Base-by-base conservation (phyloP, 1,139 yeast genomes). In the Eremothecium sinecaudum region DNA sequence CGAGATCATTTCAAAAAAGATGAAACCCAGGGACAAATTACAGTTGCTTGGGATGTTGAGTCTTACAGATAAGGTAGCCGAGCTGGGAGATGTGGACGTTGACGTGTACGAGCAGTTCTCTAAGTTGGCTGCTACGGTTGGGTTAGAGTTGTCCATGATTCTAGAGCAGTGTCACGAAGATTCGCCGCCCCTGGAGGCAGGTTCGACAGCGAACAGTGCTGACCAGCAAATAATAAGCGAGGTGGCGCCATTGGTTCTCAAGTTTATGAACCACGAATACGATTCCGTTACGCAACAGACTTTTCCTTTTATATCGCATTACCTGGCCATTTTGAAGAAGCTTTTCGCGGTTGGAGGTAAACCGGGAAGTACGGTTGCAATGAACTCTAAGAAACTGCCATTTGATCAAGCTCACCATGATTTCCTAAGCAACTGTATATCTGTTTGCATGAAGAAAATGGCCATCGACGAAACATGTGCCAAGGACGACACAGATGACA, bases 271-370 rank as follows among this genome's bases (percentile, higher is more conserved):
- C 48, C 51, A 54, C 30, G 94, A 81, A 43, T 87, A 79, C 52
- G 97, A 90, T 55, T 96, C 92, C 43, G 80, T 90, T 9, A 75
- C 94, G 1, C 69, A 71, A 33, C 93, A 82, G 53, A 80, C 84
- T 2, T 80, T 87, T 51, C 79, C 92, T 5, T 81, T 84, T 48
- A 64, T 90, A 34, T 75, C 81, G 32, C 81, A 75, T 37, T 86
- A 79, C 51, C 63, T 90, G 40, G 63, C 81, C 11, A 67, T 77
- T 32, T 62, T 86, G 45, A 82, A 90, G 50, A 81, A 79, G 44
- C 39, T 58, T 24, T 52, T 56, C 38, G 59, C 61, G 13, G 13
- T 53, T n/a, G 61, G 61, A 24, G 60, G 61, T 18, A 56, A 56
- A 37, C 60, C 61, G 10, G 61, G 61, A 8, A 53, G 59, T 16